Conservation (phyloP, 495 filamentous ascomycete species). For the Aspergillus leporis region DNA sequence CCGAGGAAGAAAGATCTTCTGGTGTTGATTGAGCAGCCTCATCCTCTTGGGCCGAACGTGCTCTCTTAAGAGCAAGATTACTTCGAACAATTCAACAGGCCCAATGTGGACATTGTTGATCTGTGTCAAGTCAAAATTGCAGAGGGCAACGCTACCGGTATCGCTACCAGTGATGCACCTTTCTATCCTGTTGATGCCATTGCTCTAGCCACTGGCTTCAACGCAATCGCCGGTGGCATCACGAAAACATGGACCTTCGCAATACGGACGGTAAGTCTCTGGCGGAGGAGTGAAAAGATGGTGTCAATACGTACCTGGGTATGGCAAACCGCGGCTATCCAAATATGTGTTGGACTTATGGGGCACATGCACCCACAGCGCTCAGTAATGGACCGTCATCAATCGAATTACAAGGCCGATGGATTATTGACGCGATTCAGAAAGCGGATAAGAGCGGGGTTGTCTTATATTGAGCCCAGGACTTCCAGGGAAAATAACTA, state of each 20-base stretch:
- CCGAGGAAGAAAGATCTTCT: constrained; percentile 48
- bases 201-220: constrained; percentile 54
- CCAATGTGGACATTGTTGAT: constrained; percentile 52
- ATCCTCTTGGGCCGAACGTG: constrained; percentile 53
- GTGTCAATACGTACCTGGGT: constrained; percentile 50
- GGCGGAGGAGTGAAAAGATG: constrained; percentile 46
- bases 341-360: constrained; percentile 56
- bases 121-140: constrained; percentile 46
- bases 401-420: constrained; percentile 54
- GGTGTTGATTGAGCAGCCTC: constrained; percentile 48
- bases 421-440: constrained; percentile 49
- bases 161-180: constrained; percentile 37
- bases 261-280: constrained; percentile 40
- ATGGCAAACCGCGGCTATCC: constrained; percentile 46
- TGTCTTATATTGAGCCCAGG: constrained; percentile 42
- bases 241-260: constrained; percentile 44
- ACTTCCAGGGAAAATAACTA: constrained; percentile 36
- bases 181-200: constrained; percentile 50
- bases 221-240: constrained; percentile 51
- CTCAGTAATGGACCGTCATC: constrained; percentile 53
- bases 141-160: constrained; percentile 45
- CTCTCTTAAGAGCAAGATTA: constrained; percentile 54
- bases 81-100: constrained; percentile 54
- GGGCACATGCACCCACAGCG: constrained; percentile 47
- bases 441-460: constrained; percentile 33